Base-by-base conservation (phyloP, 2,329 filamentous ascomycete genomes). In the Beauveria varroae region DNA sequence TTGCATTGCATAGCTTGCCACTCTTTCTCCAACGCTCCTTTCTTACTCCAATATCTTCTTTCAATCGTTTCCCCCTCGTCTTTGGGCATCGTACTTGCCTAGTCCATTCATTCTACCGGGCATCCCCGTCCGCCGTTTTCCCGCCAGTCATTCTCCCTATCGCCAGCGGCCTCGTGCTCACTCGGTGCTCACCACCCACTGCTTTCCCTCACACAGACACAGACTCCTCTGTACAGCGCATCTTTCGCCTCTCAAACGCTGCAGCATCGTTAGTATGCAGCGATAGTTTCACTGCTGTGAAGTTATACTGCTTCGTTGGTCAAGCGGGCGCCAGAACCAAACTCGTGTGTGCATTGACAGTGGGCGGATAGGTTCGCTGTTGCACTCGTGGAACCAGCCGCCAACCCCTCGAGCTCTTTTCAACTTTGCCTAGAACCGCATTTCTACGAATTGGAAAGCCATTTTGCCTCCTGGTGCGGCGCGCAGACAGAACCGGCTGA, bases 21-120 rank as follows among this genome's bases (percentile, higher is more conserved):
- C 51, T 61, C 52, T 28, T 61, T 61, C 53, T 43, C 16, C 40
- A 37, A 60, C 57, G n/a, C 57, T 53, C 47, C n/a, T 53, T 51
- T 57, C 16, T 14, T 53, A 37, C 44, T 44, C 26, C 7, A 24
- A 37, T 51, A 12, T 20, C 34, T 44, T 26, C 28, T 18, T 56
- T 26, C 20, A 53, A 53, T 41, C 51, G 22, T 28, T 26, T 26
- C 12, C 20, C 10, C 7, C 14, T n/a, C 41, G 12, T 28, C 20
- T 57, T 49, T 22, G 18, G 49, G 44, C 44, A 26, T 18, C 14
- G 49, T 16, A 34, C 24, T 28, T 51, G 34, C 34, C 46, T 43
- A 22, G 46, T 49, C 30, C 55, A 14, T 24, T 59, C 57, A 24
- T 53, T 46, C 37, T 34, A 24, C 14, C 30, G 44, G 16, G 20